Percentiles rank a stretch among this genome's conserved stretches.
Conservation (phyloP, 805 yeast species). For the Candida hispaniensis region DNA sequence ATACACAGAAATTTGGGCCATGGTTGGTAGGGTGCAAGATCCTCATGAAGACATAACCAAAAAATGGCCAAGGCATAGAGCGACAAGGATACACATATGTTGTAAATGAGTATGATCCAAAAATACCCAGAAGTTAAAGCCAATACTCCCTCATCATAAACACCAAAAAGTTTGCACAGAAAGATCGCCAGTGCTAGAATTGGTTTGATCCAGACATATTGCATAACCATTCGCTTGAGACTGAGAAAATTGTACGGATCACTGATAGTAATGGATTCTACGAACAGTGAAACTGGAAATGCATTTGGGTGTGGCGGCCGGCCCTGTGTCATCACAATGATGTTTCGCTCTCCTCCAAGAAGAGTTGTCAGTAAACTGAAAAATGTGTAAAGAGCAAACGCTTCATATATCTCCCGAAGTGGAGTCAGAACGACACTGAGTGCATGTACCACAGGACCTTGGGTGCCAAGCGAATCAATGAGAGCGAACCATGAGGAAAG, state of each 20-base stretch:
- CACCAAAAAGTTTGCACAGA: constrained; percentile 36
- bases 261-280: constrained; percentile 61
- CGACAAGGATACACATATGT: constrained; percentile 69
- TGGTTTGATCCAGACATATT: constrained; percentile 93
- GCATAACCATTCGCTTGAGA: constrained; percentile 78
- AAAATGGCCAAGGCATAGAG: constrained; percentile 78
- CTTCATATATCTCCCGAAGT: constrained; percentile 82
- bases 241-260: constrained; percentile 71
- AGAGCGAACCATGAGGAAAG: constrained; percentile 54
- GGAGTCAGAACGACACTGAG: constrained; percentile 51
- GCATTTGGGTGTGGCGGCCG: constrained; percentile 61
- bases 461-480: constrained; percentile 31
- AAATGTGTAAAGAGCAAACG: constrained; percentile 89
- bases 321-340: constrained; percentile 61
- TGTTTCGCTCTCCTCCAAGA: constrained; percentile 86
- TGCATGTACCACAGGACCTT: not conserved
- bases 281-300: constrained; percentile 37
- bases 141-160: constrained; percentile 43
- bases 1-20: constrained; percentile 90
- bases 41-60: constrained; percentile 81
- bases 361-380: constrained; percentile 70
- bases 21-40: constrained; percentile 70
- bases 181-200: constrained; percentile 51
- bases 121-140: constrained; percentile 42
- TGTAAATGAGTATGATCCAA: constrained; percentile 62